These are phyloP conservation scores for Lactarius sp. DNA, from an alignment of 768 basidiomycete genomes.

Conservation along the genomic window DNA sequence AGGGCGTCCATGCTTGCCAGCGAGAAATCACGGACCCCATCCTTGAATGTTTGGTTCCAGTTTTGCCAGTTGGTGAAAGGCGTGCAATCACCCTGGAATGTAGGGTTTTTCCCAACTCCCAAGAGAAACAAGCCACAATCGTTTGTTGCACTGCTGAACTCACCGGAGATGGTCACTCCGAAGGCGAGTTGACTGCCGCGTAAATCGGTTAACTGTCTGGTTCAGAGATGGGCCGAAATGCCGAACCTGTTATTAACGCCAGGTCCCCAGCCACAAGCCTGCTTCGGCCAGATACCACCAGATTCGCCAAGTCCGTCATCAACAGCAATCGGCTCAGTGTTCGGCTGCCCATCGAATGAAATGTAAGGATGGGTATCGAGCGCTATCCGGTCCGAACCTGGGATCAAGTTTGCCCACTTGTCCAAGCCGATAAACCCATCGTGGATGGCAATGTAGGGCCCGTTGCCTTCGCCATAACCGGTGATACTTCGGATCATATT, in stretches of 20 bases:
- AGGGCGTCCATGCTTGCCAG: constrained; percentile 62
- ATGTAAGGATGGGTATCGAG: constrained; percentile 52
- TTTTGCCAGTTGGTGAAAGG: constrained; percentile 46
- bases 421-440: constrained; percentile 52
- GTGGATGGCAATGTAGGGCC: constrained; percentile 54
- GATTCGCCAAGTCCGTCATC: constrained; percentile 34
- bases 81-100: constrained; percentile 33
- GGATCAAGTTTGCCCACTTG: constrained; percentile 40
- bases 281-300: constrained; percentile 28
- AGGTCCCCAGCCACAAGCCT: constrained; percentile 42
- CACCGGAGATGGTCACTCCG: constrained; percentile 70
- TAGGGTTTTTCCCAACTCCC: constrained; percentile 29
- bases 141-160: constrained; percentile 67
- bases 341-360: constrained; percentile 25
- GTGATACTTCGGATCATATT: constrained; percentile 71
- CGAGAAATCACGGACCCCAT: constrained; percentile 47
- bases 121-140: constrained; percentile 55
- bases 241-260: constrained; percentile 39
- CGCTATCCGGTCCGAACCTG: constrained; percentile 40
- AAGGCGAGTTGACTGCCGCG: constrained; percentile 43
- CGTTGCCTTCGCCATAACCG: constrained; percentile 61
- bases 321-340: constrained; percentile 25
- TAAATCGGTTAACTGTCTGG: background rate
- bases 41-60: constrained; percentile 49
- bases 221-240: constrained; percentile 23